Evolutionary conservation across 768 basidiomycete genomes (phyloP).

Genomic region (Ramaria rubella): DNA sequence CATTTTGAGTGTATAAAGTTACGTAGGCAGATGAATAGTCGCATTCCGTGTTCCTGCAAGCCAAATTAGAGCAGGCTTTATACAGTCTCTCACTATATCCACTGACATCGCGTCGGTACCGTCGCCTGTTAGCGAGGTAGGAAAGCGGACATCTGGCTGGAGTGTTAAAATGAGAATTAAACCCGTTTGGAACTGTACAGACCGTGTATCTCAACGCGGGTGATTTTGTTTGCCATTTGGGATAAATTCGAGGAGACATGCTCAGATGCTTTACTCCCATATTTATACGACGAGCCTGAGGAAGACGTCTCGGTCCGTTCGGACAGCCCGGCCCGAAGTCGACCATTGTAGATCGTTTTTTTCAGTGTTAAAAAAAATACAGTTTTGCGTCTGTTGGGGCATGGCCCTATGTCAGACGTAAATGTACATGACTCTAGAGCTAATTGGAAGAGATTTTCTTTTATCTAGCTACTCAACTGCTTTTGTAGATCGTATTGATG

Average conservation of each 20-base stretch:
- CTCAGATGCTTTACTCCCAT: background rate
- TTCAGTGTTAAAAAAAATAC: too few relatives aligned
- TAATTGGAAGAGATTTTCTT: too few relatives aligned
- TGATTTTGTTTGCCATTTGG: constrained; percentile 39
- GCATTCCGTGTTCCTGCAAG: constrained; percentile 83
- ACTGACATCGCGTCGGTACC: constrained; percentile 88
- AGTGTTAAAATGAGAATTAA: too few relatives aligned
- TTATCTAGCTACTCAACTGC: too few relatives aligned
- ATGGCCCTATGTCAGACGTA: too few relatives aligned
- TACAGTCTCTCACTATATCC: background rate
- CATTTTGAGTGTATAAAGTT: constrained; percentile 58
- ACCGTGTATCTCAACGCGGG: constrained; percentile 55
- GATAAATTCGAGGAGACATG: background rate
- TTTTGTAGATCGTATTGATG: too few relatives aligned
- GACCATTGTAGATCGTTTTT: too few relatives aligned
- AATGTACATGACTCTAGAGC: too few relatives aligned
- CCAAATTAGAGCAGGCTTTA: background rate
- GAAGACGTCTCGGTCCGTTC: too few relatives aligned
- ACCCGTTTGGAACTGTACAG: constrained; percentile 17
- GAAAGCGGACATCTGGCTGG: constrained; percentile 81
- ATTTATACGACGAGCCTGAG: background rate
- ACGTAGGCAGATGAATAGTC: constrained; percentile 95
- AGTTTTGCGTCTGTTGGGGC: too few relatives aligned
- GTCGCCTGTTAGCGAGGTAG: constrained; percentile 88
- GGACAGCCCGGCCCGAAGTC: background rate